Conservation (phyloP, 2,329 filamentous ascomycete genomes). For the Verticillium tricorpus region DNA sequence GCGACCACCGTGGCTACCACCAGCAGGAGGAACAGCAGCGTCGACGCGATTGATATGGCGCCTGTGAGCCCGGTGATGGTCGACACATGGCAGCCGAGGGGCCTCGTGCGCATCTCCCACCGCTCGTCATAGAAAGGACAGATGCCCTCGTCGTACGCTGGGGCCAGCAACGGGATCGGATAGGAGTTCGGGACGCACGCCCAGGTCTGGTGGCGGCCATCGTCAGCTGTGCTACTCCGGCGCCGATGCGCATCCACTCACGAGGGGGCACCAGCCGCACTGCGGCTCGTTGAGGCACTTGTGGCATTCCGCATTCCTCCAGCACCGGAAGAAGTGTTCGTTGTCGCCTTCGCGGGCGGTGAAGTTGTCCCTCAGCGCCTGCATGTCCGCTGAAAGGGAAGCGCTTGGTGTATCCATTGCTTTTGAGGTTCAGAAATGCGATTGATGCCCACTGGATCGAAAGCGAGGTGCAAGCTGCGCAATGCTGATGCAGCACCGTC, state of each 20-base stretch:
- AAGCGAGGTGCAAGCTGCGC: background rate
- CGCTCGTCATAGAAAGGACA: slow-evolving; percentile 45
- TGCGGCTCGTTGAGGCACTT: slow-evolving; percentile 36
- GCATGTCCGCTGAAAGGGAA: background rate
- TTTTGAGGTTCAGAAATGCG: background rate
- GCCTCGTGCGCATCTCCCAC: slow-evolving; percentile 35
- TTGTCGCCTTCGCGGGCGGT: slow-evolving; percentile 21
- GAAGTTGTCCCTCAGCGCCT: slow-evolving; percentile 21
- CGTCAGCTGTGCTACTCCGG: slow-evolving; percentile 1
- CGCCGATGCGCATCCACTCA: slow-evolving; percentile 22
- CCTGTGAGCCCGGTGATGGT: slow-evolving; percentile 34
- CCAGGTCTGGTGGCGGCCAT: slow-evolving; percentile 34
- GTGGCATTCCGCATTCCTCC: slow-evolving; percentile 43
- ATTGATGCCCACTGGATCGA: background rate
- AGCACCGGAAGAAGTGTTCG: slow-evolving; percentile 44
- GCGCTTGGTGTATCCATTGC: background rate
- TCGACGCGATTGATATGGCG: slow-evolving; percentile 26
- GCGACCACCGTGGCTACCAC: slow-evolving; percentile 13
- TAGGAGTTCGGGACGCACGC: slow-evolving; percentile 50
- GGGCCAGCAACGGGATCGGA: slow-evolving; percentile 41
- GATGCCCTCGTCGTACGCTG: slow-evolving; percentile 42
- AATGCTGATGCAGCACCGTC: background rate
- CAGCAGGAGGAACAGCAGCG: slow-evolving; percentile 21
- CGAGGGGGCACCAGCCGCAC: slow-evolving; percentile 52
- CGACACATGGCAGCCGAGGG: slow-evolving; percentile 35